A percentile compares a stretch with the other conserved stretches of the same genome.
Evolutionary conservation across 129 eudicot species (phyloP).

Genomic region (Artemisia annua): DNA sequence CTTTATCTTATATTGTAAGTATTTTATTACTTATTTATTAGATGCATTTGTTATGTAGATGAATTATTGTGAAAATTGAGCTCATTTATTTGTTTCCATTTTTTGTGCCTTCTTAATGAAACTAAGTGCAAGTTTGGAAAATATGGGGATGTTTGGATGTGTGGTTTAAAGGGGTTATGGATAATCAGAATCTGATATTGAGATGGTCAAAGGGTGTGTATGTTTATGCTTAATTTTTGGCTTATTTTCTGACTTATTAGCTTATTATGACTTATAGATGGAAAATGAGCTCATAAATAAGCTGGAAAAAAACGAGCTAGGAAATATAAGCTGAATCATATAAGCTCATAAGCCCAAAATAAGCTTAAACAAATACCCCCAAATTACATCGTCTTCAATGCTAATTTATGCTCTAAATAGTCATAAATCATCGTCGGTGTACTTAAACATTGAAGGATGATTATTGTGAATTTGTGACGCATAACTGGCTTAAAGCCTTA

Average conservation of each 20-base stretch:
- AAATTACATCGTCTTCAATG: neutral
- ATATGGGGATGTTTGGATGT: conserved; percentile 11
- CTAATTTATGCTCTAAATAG: neutral
- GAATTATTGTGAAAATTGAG: neutral
- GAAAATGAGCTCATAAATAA: too few species aligned
- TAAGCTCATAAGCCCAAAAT: too few species aligned
- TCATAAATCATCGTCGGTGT: too few species aligned
- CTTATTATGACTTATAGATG: too few species aligned
- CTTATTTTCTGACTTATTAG: too few species aligned
- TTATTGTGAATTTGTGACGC: too few species aligned
- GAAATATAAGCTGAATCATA: too few species aligned
- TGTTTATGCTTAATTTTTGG: too few species aligned
- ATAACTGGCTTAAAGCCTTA: too few species aligned
- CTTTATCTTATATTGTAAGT: conserved; percentile 70
- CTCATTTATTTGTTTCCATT: neutral
- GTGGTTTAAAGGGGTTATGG: neutral
- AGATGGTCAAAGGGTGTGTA: neutral
- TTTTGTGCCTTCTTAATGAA: neutral
- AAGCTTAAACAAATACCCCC: too few species aligned
- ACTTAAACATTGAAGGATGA: too few species aligned
- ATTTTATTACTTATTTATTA: neutral
- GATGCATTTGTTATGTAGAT: neutral
- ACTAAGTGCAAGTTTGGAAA: conserved; percentile 9
- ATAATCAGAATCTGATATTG: neutral
- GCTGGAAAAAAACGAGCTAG: too few species aligned